Conservation (phyloP, 2,329 filamentous ascomycete species). For the Trichoderma aggressivum region DNA sequence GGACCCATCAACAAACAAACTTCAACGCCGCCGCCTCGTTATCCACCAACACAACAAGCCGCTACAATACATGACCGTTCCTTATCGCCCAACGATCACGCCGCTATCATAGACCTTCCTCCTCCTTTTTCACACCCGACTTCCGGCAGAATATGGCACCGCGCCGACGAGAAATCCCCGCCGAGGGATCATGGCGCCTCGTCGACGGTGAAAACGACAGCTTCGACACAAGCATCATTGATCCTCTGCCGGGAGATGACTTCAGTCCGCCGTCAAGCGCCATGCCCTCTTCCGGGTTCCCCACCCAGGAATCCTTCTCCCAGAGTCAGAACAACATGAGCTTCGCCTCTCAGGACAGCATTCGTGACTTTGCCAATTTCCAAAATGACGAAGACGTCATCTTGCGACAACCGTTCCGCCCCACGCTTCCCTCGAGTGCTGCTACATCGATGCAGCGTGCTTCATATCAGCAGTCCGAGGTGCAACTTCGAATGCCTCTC, state of each 20-base stretch:
- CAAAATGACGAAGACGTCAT: slow-evolving; percentile 56
- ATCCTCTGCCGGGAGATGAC: slow-evolving; percentile 41
- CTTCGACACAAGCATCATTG: slow-evolving; percentile 54
- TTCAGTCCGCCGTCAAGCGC: slow-evolving; percentile 39
- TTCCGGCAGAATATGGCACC: slow-evolving; percentile 1
- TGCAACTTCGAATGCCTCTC: slow-evolving; percentile 53
- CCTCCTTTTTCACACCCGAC: not conserved
- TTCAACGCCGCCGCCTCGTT: not conserved
- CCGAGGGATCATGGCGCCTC: slow-evolving; percentile 59
- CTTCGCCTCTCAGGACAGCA: slow-evolving; percentile 52
- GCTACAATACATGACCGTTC: not conserved
- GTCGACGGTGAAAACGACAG: slow-evolving; percentile 60
- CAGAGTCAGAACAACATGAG: slow-evolving; percentile 37
- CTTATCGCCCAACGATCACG: not conserved
- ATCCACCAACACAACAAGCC: not conserved
- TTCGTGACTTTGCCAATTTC: slow-evolving; percentile 50
- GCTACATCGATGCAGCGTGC: slow-evolving; percentile 20
- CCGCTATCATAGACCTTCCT: not conserved
- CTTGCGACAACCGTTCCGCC: slow-evolving; percentile 52
- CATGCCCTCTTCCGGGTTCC: slow-evolving; percentile 34
- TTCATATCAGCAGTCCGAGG: slow-evolving; percentile 43
- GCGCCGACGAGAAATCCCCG: slow-evolving; percentile 31
- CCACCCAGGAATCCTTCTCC: slow-evolving; percentile 43
- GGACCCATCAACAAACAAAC: not conserved
- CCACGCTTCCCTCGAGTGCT: slow-evolving; percentile 43